These are phyloP conservation scores for Saccharomycopsis fibuligera DNA, from an alignment of 805 yeast genomes.

Conservation along the genomic window DNA sequence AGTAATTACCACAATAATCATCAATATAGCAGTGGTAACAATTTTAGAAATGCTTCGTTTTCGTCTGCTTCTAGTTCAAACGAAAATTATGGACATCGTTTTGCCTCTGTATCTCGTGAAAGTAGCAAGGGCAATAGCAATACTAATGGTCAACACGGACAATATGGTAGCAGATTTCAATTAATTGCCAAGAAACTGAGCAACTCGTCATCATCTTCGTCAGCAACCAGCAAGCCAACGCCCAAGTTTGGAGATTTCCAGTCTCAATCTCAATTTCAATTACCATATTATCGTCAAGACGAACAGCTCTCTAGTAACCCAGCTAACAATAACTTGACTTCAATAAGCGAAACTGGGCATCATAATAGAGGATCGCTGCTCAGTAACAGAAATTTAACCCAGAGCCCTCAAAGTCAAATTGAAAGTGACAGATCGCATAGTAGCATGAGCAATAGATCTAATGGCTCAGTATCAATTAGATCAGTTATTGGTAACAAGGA, in stretches of 20 bases:
- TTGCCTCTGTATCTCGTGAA: too few relatives aligned
- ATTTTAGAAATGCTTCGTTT: too few relatives aligned
- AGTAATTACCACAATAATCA: too few relatives aligned
- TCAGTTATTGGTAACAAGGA: conserved; percentile 17
- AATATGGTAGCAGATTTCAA: too few relatives aligned
- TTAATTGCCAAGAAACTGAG: too few relatives aligned
- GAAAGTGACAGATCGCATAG: not conserved
- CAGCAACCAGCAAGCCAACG: not conserved
- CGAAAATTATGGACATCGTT: too few relatives aligned
- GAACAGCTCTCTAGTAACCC: not conserved
- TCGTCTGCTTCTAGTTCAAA: too few relatives aligned
- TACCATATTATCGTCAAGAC: not conserved
- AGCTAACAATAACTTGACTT: not conserved
- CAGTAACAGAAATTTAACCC: not conserved
- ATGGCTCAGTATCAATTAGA: conserved; percentile 15
- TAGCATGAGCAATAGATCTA: conserved; percentile 6
- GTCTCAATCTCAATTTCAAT: too few relatives aligned
- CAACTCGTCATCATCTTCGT: not conserved
- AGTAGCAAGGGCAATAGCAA: too few relatives aligned
- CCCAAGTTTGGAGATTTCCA: not conserved
- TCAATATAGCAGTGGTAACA: too few relatives aligned
- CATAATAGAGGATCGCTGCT: not conserved
- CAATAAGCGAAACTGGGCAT: conserved; percentile 3
- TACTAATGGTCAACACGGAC: too few relatives aligned
- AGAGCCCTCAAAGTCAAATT: not conserved